Conservation (phyloP, 306 rosid genomes). For the Luffa aegyptiaca region DNA sequence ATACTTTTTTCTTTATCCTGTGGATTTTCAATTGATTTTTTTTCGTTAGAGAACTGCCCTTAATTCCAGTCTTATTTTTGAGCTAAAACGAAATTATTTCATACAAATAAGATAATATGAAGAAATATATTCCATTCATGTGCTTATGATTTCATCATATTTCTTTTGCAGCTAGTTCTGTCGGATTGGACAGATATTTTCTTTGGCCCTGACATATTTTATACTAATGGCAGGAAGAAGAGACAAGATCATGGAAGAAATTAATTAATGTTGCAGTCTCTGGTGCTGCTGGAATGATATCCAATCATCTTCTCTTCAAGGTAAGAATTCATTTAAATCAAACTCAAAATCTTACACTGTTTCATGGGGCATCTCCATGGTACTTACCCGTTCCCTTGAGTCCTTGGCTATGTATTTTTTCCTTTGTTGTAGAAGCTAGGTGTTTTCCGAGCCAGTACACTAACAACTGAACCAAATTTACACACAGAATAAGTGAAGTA, state of each 20-base stretch:
- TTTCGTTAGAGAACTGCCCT: background rate
- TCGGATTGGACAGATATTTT: background rate
- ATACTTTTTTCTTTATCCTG: background rate
- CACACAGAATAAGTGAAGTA: background rate
- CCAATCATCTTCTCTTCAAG: conserved; percentile 92
- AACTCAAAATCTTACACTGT: background rate
- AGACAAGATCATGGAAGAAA: conserved; percentile 89
- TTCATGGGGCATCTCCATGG: background rate
- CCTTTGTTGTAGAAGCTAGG: background rate
- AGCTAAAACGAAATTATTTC: background rate
- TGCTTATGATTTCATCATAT: background rate
- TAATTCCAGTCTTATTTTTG: background rate
- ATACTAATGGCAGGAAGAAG: conserved; percentile 65
- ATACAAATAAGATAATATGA: background rate
- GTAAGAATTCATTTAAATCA: conserved; percentile 24
- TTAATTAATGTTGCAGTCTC: conserved; percentile 79
- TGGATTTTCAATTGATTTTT: too few species aligned
- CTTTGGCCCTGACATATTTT: background rate
- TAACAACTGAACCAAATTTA: background rate
- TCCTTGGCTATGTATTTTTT: background rate
- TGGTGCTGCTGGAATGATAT: conserved; percentile 98
- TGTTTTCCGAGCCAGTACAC: background rate
- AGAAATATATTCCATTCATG: background rate
- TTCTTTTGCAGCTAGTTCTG: background rate
- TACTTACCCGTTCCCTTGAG: background rate